phyloP scores from a whole-genome alignment of 192 early-diverging fungal species.

The Pecoramyces ruminantium region DNA sequence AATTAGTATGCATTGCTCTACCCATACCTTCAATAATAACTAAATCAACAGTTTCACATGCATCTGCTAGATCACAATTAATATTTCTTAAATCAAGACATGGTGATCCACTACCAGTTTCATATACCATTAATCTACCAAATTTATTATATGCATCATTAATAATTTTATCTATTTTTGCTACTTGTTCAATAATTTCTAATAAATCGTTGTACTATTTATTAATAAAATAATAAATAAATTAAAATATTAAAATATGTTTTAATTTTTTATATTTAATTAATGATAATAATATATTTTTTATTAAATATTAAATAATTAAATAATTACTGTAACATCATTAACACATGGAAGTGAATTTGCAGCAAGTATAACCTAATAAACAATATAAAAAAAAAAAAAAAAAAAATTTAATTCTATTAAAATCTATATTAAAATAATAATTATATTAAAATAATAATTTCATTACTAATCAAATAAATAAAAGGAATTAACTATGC shows the following conservation, averaged over 20 bases:
- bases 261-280: too few relatives aligned
- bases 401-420: neutral
- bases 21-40: conserved; percentile 66
- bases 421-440: too few relatives aligned
- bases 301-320: too few relatives aligned
- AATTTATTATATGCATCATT: conserved; percentile 2
- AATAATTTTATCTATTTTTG: conserved; percentile 21
- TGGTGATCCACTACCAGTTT: conserved; percentile 50
- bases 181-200: conserved; percentile 20
- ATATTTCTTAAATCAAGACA: conserved; percentile 54
- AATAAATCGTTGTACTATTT: conserved; percentile 35
- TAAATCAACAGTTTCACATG: conserved; percentile 38
- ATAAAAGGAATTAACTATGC: neutral
- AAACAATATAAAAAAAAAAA: neutral
- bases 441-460: too few relatives aligned
- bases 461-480: too few relatives aligned
- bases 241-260: too few relatives aligned
- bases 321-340: conserved; percentile 43
- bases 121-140: conserved; percentile 29
- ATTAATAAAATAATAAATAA: too few relatives aligned
- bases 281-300: too few relatives aligned
- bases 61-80: conserved; percentile 33
- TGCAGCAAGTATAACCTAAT: conserved; percentile 48
- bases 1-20: conserved; percentile 70
- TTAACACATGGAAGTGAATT: conserved; percentile 63